Conservation (phyloP, 2,329 filamentous ascomycete genomes). For the Sporothrix euskadiensis region DNA sequence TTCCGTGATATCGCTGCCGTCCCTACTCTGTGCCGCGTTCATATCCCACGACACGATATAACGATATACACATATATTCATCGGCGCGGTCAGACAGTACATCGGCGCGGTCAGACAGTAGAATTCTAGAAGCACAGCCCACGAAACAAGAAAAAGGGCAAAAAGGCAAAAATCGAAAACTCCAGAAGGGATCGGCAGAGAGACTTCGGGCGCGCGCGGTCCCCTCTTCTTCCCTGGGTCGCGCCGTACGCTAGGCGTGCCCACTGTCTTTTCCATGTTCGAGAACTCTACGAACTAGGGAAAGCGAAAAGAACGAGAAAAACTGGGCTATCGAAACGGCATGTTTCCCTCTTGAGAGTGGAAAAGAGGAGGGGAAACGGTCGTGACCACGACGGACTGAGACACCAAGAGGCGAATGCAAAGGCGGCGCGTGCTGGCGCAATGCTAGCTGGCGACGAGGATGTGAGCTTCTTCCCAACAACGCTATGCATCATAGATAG, state of each 20-base stretch:
- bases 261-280: background rate
- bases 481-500: slow-evolving; percentile 2
- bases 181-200: background rate
- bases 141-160: background rate
- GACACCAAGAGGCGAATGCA: background rate
- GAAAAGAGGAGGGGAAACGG: background rate
- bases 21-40: background rate
- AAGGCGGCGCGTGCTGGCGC: background rate
- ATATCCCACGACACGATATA: background rate
- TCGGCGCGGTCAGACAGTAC: background rate
- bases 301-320: background rate
- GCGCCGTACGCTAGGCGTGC: background rate
- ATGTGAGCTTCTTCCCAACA: background rate
- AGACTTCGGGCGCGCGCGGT: background rate
- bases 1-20: background rate
- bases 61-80: background rate
- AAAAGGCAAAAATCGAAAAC: background rate
- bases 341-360: background rate
- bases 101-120: background rate
- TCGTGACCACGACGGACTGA: background rate
- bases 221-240: slow-evolving; percentile 1
- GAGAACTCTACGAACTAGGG: background rate
- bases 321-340: background rate
- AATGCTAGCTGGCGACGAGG: background rate
- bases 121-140: background rate